These are phyloP conservation scores for Exutisphaerella laricina DNA, from an alignment of 2,329 filamentous ascomycete genomes.

Conservation along the genomic window DNA sequence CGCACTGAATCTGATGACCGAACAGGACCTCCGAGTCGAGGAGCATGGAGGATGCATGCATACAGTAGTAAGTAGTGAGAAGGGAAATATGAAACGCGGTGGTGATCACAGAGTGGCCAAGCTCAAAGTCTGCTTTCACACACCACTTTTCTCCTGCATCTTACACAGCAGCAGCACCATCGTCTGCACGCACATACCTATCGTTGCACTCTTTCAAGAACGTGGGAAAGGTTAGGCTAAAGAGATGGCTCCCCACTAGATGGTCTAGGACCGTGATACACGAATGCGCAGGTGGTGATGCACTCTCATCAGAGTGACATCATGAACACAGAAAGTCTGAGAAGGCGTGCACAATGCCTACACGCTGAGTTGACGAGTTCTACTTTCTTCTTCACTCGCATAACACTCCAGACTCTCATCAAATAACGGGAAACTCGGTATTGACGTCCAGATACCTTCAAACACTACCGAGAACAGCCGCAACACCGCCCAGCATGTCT, in stretches of 20 bases:
- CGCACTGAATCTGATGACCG: no score
- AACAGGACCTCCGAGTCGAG: no score
- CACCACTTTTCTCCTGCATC: no score
- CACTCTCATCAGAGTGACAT: slow-evolving; percentile 6
- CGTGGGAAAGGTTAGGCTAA: no score
- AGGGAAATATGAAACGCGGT: no score
- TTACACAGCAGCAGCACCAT: no score
- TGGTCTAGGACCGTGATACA: background rate
- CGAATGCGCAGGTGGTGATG: background rate
- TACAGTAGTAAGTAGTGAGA: no score
- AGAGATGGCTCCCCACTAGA: background rate
- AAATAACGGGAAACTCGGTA: background rate
- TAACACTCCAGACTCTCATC: background rate
- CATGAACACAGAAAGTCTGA: slow-evolving; percentile 2
- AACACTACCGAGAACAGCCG: background rate
- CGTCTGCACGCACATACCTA: no score
- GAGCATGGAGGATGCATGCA: no score
- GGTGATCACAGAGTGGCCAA: no score
- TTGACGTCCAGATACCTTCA: background rate
- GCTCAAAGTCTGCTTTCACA: no score
- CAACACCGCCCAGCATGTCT: slow-evolving; percentile 17
- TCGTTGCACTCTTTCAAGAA: no score
- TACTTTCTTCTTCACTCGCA: background rate
- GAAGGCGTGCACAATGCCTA: background rate
- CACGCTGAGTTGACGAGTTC: background rate